Percentiles rank a stretch among this genome's conserved stretches.
These are phyloP conservation scores for Chlamydomonas incerta DNA, from an alignment of 139 green algal species.

Conservation along the genomic window DNA sequence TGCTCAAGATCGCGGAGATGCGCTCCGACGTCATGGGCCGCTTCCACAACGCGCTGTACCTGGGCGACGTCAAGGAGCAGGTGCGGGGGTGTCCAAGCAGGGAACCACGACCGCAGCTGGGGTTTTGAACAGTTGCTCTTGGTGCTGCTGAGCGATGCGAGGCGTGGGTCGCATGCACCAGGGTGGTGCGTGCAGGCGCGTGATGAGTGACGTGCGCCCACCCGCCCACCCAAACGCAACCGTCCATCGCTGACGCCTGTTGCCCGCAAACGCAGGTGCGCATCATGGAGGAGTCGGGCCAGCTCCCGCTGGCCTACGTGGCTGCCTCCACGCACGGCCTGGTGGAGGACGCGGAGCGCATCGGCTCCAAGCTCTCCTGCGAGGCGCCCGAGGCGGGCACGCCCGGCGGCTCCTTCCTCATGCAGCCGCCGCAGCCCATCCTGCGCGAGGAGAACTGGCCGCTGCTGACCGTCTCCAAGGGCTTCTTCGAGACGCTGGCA, in stretches of 20 bases:
- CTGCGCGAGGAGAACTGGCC: conserved; percentile 96
- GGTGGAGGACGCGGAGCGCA: conserved; percentile 63
- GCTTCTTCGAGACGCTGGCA: conserved; percentile 95
- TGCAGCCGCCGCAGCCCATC: conserved; percentile 66
- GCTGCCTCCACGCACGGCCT: conserved; percentile 91
- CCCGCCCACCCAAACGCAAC: too few relatives aligned
- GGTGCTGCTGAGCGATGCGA: too few relatives aligned
- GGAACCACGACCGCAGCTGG: too few relatives aligned
- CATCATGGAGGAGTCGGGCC: conserved; percentile 94
- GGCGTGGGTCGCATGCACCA: too few relatives aligned
- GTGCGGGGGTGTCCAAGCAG: too few relatives aligned
- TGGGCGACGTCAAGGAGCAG: conserved; percentile 92
- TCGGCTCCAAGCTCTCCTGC: conserved; percentile 55
- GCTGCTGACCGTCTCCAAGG: conserved; percentile 96
- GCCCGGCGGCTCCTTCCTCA: conserved; percentile 14
- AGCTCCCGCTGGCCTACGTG: conserved; percentile 92
- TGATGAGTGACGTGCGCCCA: too few relatives aligned
- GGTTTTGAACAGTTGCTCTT: too few relatives aligned
- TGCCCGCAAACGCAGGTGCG: conserved; percentile 51
- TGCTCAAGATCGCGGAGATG: conserved; percentile 99
- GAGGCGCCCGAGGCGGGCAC: conserved; percentile 41
- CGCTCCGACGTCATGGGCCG: conserved; percentile 92
- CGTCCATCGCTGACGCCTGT: background rate
- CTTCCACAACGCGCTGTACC: conserved; percentile 98
- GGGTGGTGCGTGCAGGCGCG: too few relatives aligned